Evolutionary conservation across 306 rosid genomes (phyloP).

Genomic region (Vigna reflexopilosa): DNA sequence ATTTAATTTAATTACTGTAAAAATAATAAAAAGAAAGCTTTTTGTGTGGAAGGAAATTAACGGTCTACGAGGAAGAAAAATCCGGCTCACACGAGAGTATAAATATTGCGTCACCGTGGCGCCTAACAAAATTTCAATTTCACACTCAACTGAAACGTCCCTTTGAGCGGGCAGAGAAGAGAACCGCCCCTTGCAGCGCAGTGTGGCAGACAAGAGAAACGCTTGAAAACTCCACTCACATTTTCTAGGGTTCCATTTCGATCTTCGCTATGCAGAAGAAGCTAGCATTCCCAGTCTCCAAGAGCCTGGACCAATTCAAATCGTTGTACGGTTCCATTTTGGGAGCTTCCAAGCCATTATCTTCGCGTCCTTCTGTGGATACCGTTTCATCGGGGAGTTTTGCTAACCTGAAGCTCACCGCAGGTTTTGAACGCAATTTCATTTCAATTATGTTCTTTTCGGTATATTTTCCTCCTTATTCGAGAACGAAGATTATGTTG

Average conservation of each 20-base stretch:
- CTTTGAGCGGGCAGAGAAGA: conserved; percentile 28
- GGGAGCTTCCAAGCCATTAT: conserved; percentile 59
- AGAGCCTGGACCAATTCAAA: conserved; percentile 82
- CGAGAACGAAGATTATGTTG: not conserved
- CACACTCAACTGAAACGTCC: conserved; percentile 37
- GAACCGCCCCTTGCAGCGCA: not conserved
- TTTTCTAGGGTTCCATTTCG: conserved; percentile 51
- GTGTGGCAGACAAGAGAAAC: conserved; percentile 5
- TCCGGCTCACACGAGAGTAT: conserved; percentile 33
- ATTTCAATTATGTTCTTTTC: conserved; percentile 30
- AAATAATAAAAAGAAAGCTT: not conserved
- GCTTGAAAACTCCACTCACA: conserved; percentile 8
- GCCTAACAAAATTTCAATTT: conserved; percentile 50
- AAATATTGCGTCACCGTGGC: conserved; percentile 46
- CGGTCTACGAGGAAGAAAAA: not conserved
- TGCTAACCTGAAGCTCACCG: conserved; percentile 82
- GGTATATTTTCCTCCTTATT: not conserved
- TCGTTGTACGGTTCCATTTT: conserved; percentile 66
- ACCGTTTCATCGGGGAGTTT: conserved; percentile 73
- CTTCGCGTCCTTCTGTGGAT: conserved; percentile 62
- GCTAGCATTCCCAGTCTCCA: conserved; percentile 71
- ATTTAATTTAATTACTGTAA: not conserved
- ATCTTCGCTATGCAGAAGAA: conserved; percentile 57
- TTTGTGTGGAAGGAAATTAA: not conserved
- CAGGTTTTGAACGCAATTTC: conserved; percentile 60